Conservation (phyloP, 768 basidiomycete species). For the Suillus alpinus region DNA sequence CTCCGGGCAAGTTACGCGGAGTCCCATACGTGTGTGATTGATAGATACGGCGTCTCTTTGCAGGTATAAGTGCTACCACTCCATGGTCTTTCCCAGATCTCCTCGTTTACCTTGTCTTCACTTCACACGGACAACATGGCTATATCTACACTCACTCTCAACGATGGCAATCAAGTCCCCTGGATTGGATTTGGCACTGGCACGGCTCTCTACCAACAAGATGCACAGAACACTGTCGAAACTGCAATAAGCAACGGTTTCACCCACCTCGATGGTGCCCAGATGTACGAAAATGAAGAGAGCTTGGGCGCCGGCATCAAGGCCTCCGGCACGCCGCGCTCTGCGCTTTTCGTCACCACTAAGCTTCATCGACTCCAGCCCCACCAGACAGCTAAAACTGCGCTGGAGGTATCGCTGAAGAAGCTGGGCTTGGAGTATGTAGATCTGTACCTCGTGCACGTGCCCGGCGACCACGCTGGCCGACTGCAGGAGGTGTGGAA, state of each 20-base stretch:
- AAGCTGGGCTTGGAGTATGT: constrained; percentile 30
- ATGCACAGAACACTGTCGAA: constrained; percentile 17
- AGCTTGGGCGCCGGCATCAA: constrained; percentile 32
- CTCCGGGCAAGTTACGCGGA: neutral
- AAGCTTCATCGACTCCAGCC: constrained; percentile 30
- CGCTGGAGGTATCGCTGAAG: constrained; percentile 37
- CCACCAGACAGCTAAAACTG: constrained; percentile 22
- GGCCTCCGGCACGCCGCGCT: constrained; percentile 33
- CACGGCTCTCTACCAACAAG: constrained; percentile 29
- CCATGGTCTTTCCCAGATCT: neutral
- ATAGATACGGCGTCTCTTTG: neutral
- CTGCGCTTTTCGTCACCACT: constrained; percentile 43
- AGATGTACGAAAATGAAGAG: constrained; percentile 22
- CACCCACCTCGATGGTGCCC: constrained; percentile 7
- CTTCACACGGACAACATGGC: constrained; percentile 16
- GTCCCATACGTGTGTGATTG: neutral
- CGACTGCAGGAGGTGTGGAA: constrained; percentile 38
- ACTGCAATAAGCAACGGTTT: constrained; percentile 35
- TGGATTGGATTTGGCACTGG: constrained; percentile 33
- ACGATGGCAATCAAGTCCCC: constrained; percentile 37
- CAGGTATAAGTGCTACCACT: neutral
- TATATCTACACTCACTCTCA: constrained; percentile 28
- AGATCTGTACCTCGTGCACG: constrained; percentile 38
- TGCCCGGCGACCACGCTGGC: constrained; percentile 19
- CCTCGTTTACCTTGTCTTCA: neutral